Percentiles rank a stretch among this genome's conserved stretches.
phyloP scores from a whole-genome alignment of 1,284 basidiomycete species.

The Leccinum angustisporum region DNA sequence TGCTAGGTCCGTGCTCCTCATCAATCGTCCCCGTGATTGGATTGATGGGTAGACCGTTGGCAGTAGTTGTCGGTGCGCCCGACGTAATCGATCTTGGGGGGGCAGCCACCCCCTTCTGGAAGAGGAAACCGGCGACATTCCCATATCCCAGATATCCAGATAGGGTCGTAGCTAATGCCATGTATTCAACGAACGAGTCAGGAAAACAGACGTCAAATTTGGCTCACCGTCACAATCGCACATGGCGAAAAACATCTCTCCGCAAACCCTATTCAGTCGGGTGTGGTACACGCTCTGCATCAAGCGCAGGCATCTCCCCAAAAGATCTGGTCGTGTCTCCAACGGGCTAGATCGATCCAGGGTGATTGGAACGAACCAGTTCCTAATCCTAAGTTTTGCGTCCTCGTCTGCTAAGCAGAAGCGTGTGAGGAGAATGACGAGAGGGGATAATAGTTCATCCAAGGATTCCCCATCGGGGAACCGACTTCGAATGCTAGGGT shows the following conservation, averaged over 20 bases:
- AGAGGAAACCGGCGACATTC: conserved; percentile 89
- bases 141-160: conserved; percentile 85
- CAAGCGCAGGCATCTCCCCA: conserved; percentile 81
- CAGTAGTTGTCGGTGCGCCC: conserved; percentile 37
- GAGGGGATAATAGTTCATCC: conserved; percentile 76
- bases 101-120: conserved; percentile 80
- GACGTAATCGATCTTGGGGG: conserved; percentile 34
- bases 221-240: conserved; percentile 76
- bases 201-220: background rate
- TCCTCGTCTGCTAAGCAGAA: conserved; percentile 63
- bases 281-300: conserved; percentile 71
- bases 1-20: conserved; percentile 37
- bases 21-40: conserved; percentile 76
- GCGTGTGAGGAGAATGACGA: conserved; percentile 72
- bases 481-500: conserved; percentile 52
- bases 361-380: conserved; percentile 70
- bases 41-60: conserved; percentile 57
- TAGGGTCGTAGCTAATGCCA: conserved; percentile 57
- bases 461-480: conserved; percentile 52
- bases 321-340: conserved; percentile 66
- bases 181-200: background rate
- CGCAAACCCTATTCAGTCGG: conserved; percentile 69
- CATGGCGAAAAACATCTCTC: conserved; percentile 84
- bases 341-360: conserved; percentile 77
- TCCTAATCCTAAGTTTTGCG: conserved; percentile 55